Percentiles rank a stretch among this genome's conserved stretches.
Conservation (phyloP, 2,329 filamentous ascomycete genomes). For the Colletotrichum tropicale region DNA sequence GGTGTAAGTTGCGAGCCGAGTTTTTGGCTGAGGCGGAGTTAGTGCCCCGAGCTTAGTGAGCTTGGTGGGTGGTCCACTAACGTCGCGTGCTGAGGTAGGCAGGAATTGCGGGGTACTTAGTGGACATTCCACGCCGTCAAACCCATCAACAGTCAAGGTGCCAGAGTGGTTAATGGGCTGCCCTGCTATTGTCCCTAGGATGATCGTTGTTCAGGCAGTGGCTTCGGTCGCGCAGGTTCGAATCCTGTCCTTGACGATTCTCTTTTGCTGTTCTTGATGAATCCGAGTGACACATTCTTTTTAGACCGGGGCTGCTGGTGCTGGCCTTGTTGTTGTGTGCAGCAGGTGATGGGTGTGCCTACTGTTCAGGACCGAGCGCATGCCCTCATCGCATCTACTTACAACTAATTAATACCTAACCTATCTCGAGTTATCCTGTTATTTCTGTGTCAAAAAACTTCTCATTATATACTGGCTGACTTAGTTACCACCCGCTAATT, state of each 20-base stretch:
- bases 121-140: fast-evolving
- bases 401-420: neutral
- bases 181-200: neutral
- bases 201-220: neutral
- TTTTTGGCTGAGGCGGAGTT: neutral
- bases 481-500: neutral
- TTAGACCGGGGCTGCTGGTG: neutral
- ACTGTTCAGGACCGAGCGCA: neutral
- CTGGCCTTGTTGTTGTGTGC: neutral
- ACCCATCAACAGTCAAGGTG: neutral
- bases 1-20: neutral
- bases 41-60: neutral
- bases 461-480: neutral
- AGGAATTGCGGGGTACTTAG: neutral
- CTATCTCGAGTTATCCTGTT: neutral
- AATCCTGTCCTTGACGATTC: neutral
- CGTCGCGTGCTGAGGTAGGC: neutral
- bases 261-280: neutral
- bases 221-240: conserved; percentile 10
- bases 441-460: neutral
- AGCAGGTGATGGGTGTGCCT: neutral
- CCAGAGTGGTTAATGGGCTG: conserved; percentile 13
- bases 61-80: neutral
- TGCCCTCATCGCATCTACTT: neutral
- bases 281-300: neutral